phyloP scores from a whole-genome alignment of 2,329 filamentous ascomycete species.

The Myriangium duriaei region DNA sequence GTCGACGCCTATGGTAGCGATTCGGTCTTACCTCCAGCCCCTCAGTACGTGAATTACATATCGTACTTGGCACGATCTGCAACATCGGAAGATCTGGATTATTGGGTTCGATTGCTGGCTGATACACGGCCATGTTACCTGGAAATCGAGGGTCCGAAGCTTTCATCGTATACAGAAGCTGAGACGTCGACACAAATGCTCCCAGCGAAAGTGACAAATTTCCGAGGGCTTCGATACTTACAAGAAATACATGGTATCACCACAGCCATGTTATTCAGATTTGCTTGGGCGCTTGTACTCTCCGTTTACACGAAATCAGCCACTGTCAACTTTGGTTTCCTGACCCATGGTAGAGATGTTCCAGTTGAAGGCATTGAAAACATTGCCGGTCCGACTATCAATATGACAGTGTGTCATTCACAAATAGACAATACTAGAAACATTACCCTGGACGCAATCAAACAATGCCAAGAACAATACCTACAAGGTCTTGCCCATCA shows the following conservation, averaged over 20 bases:
- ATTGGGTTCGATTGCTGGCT: neutral
- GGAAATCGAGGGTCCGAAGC: neutral
- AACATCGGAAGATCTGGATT: neutral
- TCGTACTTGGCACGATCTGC: neutral
- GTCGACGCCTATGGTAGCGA: neutral
- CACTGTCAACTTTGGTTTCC: slow-evolving; percentile 26
- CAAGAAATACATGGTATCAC: slow-evolving; percentile 1
- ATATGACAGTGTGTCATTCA: neutral
- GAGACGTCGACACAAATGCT: neutral
- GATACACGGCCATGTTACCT: neutral
- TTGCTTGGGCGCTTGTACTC: slow-evolving; percentile 22
- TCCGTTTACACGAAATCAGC: slow-evolving; percentile 18
- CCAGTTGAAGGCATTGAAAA: slow-evolving; percentile 23
- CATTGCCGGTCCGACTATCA: slow-evolving; percentile 26
- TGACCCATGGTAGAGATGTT: slow-evolving; percentile 24
- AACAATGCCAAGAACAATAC: neutral
- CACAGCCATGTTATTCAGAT: neutral
- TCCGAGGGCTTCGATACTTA: too few species aligned
- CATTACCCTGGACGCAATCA: neutral
- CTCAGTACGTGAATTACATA: neutral
- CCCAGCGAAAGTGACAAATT: neutral
- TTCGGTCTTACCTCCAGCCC: neutral
- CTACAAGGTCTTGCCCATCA: neutral
- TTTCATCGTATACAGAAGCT: neutral
- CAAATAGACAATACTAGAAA: neutral